Evolutionary conservation across 169 alveolate genomes (phyloP).

Genomic region (Eimeria zaria): DNA sequence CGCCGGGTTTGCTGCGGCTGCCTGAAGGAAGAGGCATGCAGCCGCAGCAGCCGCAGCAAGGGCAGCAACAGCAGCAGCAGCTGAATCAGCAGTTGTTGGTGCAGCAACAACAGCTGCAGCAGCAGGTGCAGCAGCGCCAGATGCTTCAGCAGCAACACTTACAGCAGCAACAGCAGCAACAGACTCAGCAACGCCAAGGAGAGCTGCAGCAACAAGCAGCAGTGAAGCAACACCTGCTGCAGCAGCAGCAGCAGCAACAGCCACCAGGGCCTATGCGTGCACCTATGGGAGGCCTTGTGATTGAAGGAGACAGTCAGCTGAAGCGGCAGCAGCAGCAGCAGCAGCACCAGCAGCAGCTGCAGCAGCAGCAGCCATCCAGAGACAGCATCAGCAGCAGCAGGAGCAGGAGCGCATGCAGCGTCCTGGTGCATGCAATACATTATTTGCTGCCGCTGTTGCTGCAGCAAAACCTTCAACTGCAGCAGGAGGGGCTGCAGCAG

Average conservation of each 20-base stretch:
- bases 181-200: neutral
- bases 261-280: neutral
- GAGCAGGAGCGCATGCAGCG: slow-evolving; percentile 29
- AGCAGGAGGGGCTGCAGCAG: slow-evolving; percentile 69
- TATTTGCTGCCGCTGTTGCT: slow-evolving; percentile 65
- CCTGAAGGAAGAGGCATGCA: neutral
- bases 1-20: slow-evolving; percentile 18
- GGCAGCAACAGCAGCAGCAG: neutral
- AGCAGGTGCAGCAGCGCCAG: neutral
- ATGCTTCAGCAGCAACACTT: too few species aligned
- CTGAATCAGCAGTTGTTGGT: neutral
- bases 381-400: slow-evolving; percentile 54
- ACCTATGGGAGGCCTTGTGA: neutral
- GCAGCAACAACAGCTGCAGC: neutral
- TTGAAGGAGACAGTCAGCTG: neutral
- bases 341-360: slow-evolving; percentile 12
- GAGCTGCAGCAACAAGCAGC: neutral
- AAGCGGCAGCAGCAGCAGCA: neutral
- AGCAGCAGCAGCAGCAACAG: neutral
- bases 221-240: neutral
- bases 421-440: neutral
- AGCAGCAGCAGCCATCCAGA: neutral
- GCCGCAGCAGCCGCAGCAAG: neutral
- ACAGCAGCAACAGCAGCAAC: neutral
- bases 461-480: slow-evolving; percentile 13